Conservation (phyloP, 768 basidiomycete genomes). For the Auriscalpium orientale region DNA sequence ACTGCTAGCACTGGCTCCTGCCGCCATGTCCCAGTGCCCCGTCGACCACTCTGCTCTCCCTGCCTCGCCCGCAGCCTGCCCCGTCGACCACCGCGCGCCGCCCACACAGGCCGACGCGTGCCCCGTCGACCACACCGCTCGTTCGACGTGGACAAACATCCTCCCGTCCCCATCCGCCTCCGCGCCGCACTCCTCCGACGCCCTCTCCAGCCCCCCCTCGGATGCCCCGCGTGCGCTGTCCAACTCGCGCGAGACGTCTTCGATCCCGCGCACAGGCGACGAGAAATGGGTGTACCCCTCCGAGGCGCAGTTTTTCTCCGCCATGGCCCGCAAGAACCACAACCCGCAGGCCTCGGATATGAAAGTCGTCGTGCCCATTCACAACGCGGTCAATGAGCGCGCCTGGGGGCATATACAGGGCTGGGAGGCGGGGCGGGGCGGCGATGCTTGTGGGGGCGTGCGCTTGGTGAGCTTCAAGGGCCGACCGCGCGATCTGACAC, state of each 20-base stretch:
- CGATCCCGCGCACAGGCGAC: conserved; percentile 70
- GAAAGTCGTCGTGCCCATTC: conserved; percentile 94
- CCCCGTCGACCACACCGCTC: conserved; percentile 57
- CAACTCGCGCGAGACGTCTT: conserved; percentile 71
- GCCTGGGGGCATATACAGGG: conserved; percentile 42
- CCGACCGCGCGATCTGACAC: conserved; percentile 68
- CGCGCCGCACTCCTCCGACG: not conserved
- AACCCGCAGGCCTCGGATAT: conserved; percentile 84
- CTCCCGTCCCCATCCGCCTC: conserved; percentile 16
- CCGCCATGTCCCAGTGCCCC: conserved; percentile 20
- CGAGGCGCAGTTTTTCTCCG: conserved; percentile 96
- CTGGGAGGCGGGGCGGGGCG: conserved; percentile 66
- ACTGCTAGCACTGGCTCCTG: too few relatives aligned
- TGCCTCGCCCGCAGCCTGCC: conserved; percentile 23
- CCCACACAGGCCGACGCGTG: conserved; percentile 34
- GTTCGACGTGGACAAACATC: conserved; percentile 24
- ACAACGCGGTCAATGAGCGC: conserved; percentile 95
- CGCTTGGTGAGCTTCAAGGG: conserved; percentile 90
- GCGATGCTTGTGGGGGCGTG: conserved; percentile 73
- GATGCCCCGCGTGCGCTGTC: conserved; percentile 36
- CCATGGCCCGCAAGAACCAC: conserved; percentile 93
- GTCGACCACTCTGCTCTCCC: conserved; percentile 23
- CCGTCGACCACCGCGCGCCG: conserved; percentile 37
- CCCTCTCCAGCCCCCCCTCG: not conserved
- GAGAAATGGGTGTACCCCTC: conserved; percentile 97